A percentile compares a stretch with the other conserved stretches of the same genome.
Conservation (phyloP, 176 grass and related monocot species). For the Phyllostachys edulis region DNA sequence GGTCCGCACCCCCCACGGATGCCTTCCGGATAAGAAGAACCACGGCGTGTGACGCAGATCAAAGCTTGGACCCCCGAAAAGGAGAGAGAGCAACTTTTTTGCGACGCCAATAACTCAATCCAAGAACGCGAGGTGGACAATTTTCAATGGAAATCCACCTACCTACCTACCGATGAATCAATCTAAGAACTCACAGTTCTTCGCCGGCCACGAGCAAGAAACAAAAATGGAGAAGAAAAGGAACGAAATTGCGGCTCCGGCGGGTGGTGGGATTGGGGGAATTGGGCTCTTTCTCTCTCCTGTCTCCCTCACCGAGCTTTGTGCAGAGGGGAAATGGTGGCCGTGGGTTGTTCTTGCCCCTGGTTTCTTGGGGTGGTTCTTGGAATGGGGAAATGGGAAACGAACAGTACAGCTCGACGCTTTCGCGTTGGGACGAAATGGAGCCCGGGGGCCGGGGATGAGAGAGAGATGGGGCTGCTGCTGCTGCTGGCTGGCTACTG, state of each 20-base stretch:
- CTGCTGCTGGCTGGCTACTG: background rate
- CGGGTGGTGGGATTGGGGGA: conserved; percentile 3
- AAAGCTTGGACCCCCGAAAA: conserved; percentile 28
- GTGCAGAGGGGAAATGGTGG: conserved; percentile 3
- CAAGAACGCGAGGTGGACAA: conserved; percentile 17
- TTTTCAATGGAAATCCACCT: conserved; percentile 6
- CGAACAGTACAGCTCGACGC: conserved; percentile 5
- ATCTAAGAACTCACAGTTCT: background rate
- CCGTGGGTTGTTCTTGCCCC: conserved; percentile 39
- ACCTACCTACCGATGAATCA: background rate
- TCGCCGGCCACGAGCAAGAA: background rate
- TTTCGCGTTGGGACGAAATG: conserved; percentile 26
- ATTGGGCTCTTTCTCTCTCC: background rate
- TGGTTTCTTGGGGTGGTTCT: conserved; percentile 31
- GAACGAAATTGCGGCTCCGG: conserved; percentile 17
- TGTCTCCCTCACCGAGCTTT: conserved; percentile 6
- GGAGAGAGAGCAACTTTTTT: conserved; percentile 22
- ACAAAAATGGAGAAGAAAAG: background rate
- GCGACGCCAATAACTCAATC: conserved; percentile 33
- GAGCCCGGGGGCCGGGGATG: background rate
- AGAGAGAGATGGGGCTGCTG: background rate
- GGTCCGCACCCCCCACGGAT: conserved; percentile 24
- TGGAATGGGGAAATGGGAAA: conserved; percentile 31
- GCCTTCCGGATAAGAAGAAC: conserved; percentile 59
- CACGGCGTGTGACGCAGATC: conserved; percentile 48